Base-by-base conservation (phyloP, 257 asterid genomes). In the Ocimum tenuiflorum region DNA sequence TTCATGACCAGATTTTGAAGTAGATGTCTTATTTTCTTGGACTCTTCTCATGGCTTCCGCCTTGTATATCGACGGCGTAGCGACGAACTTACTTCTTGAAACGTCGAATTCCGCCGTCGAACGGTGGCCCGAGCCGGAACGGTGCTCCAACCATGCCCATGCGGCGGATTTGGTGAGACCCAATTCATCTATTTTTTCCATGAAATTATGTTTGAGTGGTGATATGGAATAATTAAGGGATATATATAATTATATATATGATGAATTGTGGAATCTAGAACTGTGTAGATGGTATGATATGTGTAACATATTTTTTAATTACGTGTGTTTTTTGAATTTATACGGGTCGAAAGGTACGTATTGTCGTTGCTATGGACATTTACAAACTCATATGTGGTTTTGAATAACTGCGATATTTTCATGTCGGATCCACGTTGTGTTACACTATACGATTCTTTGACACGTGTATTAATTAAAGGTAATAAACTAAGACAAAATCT, bases 141-240 rank as follows among this genome's bases (percentile, higher is more conserved):
- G 83, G 22, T 55, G 91, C 38, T 78, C 78, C 9, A 72, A 63
- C 91, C 91, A 80, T 3, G 88, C 83, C 86, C 86, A 84, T 58
- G 88, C 87, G 18, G 88, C 81, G 15, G 92, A 83, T 70, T 86
- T 84, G 24, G 72, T 78, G 13, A 77, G 3, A 52, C 86, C 74
- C 53, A 68, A 42, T 39, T 79, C 86, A 8, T 83, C 49, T 63
- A 63, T 75, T 8, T 46, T 72, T 33, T 63, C 73, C 74, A 69
- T 73, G 45, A 11, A 33, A 22, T 65, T 7, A 35, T 31, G 60
- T 14, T 33, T 41, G 72, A 15, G 23, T 24, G 8, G 56, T 18
- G 33, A 33, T 7, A n/a, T 45, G 39, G 58, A 29, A 18, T 36
- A n/a, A 42, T 1, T 27, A n/a, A 45, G 58, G 13, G 48, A n/a